Conservation (phyloP, 306 rosid species). For the Cicer bijugum region DNA sequence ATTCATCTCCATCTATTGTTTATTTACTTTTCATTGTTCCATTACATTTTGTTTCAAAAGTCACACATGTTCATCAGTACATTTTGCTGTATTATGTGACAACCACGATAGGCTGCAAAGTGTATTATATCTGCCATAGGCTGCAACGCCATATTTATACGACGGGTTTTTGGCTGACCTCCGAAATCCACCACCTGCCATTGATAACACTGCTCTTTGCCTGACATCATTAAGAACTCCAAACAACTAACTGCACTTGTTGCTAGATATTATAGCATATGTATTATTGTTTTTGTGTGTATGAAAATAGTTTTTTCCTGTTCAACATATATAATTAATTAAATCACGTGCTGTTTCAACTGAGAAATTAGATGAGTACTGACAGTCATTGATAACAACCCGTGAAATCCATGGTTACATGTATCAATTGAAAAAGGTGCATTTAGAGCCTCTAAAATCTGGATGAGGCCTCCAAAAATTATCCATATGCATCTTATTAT, state of each 20-base stretch:
- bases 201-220: slow-evolving; percentile 7
- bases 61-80: too few relatives aligned
- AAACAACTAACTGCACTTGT: slow-evolving; percentile 7
- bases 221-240: slow-evolving; percentile 20
- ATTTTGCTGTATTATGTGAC: too few relatives aligned
- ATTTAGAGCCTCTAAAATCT: not conserved
- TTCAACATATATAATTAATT: not conserved
- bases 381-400: not conserved
- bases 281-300: slow-evolving; percentile 2
- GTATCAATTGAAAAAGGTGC: slow-evolving; percentile 12
- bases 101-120: too few relatives aligned
- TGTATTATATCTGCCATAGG: not conserved
- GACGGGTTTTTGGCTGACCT: not conserved
- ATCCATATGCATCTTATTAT: not conserved
- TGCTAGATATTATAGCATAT: slow-evolving; percentile 8
- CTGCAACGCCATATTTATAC: not conserved
- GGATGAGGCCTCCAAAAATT: not conserved
- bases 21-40: too few relatives aligned
- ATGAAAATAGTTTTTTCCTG: not conserved
- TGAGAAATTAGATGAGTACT: not conserved
- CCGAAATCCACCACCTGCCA: not conserved
- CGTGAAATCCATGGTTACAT: slow-evolving; percentile 5
- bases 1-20: too few relatives aligned
- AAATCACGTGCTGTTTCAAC: slow-evolving; percentile 10
- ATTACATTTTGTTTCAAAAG: slow-evolving; percentile 14